phyloP scores from a whole-genome alignment of 768 basidiomycete species.

The Termitomyces bulborhizus region DNA sequence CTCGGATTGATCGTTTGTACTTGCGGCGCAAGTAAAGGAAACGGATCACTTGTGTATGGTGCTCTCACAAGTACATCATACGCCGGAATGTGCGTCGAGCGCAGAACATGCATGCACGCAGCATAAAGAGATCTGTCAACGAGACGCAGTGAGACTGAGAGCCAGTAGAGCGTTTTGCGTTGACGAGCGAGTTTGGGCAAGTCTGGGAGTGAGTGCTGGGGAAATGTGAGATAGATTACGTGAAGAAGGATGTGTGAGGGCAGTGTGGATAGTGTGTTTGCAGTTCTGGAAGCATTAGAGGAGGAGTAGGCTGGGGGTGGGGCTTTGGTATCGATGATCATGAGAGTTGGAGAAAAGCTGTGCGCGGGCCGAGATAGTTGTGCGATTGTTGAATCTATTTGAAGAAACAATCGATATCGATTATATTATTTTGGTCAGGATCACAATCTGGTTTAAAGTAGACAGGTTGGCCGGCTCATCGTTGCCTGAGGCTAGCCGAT shows the following conservation, averaged over 20 bases:
- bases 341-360: no score
- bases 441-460: no score
- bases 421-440: background rate
- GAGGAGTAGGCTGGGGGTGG: no score
- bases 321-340: no score
- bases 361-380: no score
- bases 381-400: no score
- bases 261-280: constrained; percentile 18
- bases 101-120: constrained; percentile 80
- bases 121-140: constrained; percentile 65
- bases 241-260: constrained; percentile 64
- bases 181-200: constrained; percentile 28
- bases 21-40: constrained; percentile 38
- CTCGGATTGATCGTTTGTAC: background rate
- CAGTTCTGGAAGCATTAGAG: constrained; percentile 2
- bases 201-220: constrained; percentile 23
- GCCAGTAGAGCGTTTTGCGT: constrained; percentile 68
- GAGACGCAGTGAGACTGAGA: constrained; percentile 53
- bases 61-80: constrained; percentile 57
- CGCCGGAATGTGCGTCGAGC: constrained; percentile 65
- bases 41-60: constrained; percentile 77
- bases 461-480: no score
- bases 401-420: background rate
- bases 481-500: no score
- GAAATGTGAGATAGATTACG: constrained; percentile 63